Conservation (phyloP, 75 land plant genomes). For the Pinus taeda region DNA sequence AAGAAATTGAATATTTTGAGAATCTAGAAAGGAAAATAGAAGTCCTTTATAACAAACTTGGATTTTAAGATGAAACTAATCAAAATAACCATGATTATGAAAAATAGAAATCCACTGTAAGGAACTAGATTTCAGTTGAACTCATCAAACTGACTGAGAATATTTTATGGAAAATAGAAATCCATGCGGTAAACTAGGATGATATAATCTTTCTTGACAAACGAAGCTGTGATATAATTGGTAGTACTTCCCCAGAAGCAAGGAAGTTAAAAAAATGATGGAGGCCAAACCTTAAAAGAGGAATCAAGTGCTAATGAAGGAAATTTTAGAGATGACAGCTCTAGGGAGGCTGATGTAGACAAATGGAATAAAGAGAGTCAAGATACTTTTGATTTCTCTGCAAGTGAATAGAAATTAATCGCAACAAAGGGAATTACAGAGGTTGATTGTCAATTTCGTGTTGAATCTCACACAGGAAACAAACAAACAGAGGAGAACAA, state of each 20-base stretch:
- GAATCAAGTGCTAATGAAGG: background rate
- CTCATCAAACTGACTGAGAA: too few species aligned
- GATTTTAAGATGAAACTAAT: too few species aligned
- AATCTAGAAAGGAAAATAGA: too few species aligned
- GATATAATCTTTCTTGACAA: too few species aligned
- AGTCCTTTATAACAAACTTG: too few species aligned
- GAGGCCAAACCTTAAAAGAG: background rate
- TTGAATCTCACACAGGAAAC: background rate
- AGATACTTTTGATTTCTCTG: background rate
- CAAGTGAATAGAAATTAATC: background rate
- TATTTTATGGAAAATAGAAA: too few species aligned
- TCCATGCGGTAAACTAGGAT: too few species aligned
- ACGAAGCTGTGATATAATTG: background rate
- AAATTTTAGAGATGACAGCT: background rate
- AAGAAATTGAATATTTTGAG: too few species aligned
- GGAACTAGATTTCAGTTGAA: too few species aligned
- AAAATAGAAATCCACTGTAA: too few species aligned
- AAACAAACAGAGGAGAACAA: background rate
- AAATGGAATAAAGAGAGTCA: background rate
- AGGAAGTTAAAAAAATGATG: conserved; percentile 6
- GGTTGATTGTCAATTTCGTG: background rate
- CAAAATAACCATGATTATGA: too few species aligned
- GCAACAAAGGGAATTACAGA: background rate
- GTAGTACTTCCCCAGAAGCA: conserved; percentile 4
- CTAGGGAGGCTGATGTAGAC: background rate